Percentiles rank a stretch among this genome's conserved stretches.
Conservation (phyloP, 192 early-diverging fungal species). For the Lobosporangium transversale region DNA sequence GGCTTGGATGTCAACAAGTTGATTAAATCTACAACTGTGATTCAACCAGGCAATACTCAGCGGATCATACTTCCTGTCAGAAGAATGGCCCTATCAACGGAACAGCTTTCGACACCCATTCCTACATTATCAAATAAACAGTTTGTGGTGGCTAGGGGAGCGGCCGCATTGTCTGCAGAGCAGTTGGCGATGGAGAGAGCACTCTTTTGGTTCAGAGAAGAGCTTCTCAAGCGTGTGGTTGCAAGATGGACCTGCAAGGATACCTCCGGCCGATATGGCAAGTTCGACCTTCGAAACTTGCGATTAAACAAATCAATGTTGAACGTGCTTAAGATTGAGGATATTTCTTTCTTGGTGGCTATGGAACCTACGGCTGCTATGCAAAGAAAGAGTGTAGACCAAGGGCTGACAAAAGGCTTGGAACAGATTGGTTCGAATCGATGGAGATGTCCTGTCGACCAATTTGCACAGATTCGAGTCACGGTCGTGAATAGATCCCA, state of each 20-base stretch:
- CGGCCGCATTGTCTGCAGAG: conserved; percentile 56
- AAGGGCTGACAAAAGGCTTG: no score
- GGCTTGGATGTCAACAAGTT: conserved; percentile 33
- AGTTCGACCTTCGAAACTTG: conserved; percentile 64
- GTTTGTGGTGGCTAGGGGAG: conserved; percentile 75
- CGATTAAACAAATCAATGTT: conserved; percentile 65
- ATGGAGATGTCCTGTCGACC: conserved; percentile 57
- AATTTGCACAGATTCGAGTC: conserved; percentile 58
- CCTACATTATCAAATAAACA: conserved; percentile 81
- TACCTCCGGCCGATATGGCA: conserved; percentile 61
- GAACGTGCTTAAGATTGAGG: conserved; percentile 67
- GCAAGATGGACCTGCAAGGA: conserved; percentile 60
- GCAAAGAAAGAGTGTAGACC: background rate
- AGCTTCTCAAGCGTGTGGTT: conserved; percentile 62
- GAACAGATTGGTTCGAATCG: conserved; percentile 54
- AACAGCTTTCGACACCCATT: conserved; percentile 61
- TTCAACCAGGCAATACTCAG: conserved; percentile 46
- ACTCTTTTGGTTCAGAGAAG: conserved; percentile 82
- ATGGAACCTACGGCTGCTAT: conserved; percentile 31
- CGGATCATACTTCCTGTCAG: conserved; percentile 76
- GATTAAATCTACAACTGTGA: conserved; percentile 50
- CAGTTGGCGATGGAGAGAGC: conserved; percentile 66
- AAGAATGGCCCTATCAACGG: conserved; percentile 64
- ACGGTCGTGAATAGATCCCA: conserved; percentile 62
- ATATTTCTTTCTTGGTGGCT: conserved; percentile 66